Base-by-base conservation (phyloP, 192 early-diverging fungal species). In the Mortierella antarctica region DNA sequence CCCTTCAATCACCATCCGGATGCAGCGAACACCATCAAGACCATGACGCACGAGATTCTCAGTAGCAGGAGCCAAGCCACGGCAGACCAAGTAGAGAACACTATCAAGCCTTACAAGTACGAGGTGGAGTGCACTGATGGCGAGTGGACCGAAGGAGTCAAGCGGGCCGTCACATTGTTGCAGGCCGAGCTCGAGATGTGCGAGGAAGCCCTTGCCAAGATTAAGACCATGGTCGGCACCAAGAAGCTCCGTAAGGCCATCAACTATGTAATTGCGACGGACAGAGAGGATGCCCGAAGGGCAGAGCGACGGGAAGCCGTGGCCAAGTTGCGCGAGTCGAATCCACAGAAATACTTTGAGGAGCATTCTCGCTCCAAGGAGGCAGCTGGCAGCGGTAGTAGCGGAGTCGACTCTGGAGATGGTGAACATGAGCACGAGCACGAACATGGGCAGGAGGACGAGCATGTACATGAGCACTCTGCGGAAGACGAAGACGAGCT, bases 81-180 rank as follows among this genome's bases (percentile, higher is more conserved):
- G 7, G 91, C 96, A 11, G 98, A 98, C 75, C 97, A 98, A 84
- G 98, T 99, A 9, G 98, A 99, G 70, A 99, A 98, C 86, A 98
- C 96, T 3, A 96, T 99, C 83, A 99, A 99, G 83, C 98, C 97
- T 15, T 97, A 94, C 88, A 99, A 99, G 86, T 97, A 96, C 70
- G 97, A 99, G 84, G 94, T 98, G 12, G 97, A 99, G 74, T 90
- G 93, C 46, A 91, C 93, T 20, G 94, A 95, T 31, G 86, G 90
- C 60, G 98, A 99, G 82, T 99, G 98, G 98, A 82, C 84, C 18
- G 95, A 98, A 65, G 98, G 95, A 13, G 89, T 92, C 64, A 93
- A 93, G 73, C 90, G 95, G 40, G 87, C 97, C 5, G 86, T 92
- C 14, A 73, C 74, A 0, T 74, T 96, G 62, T 65, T 99, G 4